Evolutionary conservation across 768 basidiomycete genomes (phyloP), one percentile per base, ranked within the genome.

Genomic region (Mycena kentingensis): DNA sequence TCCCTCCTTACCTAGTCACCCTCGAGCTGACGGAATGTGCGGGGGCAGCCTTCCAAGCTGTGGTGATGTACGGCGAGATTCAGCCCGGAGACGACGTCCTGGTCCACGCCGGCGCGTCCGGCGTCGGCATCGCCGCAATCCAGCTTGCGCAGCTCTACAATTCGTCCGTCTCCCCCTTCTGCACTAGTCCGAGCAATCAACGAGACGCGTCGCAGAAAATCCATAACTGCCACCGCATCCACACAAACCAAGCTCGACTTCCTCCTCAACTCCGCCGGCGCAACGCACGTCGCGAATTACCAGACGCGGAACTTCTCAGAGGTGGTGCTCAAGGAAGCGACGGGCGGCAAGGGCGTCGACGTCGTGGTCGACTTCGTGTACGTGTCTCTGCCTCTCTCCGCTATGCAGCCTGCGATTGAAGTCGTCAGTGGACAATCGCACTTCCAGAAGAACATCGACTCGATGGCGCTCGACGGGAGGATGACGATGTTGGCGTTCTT

Each of bases 91-190:
- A 92, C 41, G 71, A 88, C 62, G 90, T 93, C 10, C 78, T 98
- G 15, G 77, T 98, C 12, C 96, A 98, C 64, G 93, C 93, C 18
- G 95, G 87, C 6, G 93, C 93, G 3, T 92, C 90, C 12, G 93
- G 94, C 25, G 93, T 97, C 4, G 93, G 93, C 1, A 67, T 95
- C 15, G 87, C 93, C 3, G 90, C 91, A 13, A 90, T 88, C 43
- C 95, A 98, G 69, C 71, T 97, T 18, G 91, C 93, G 18, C 83
- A 90, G 22, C 64, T 78, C 38, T 81, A 78, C 55, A 83, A 82
- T 52, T 89, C 89, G 88, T 91, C 63, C 73, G 88, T 78, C 28
- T 25, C 43, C 39, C 27, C 38, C 38, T 44, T 55, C n/a, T 47
- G n/a, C 46, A 13, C 21, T 27, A 50, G 42, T 57, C 39, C 13